Conservation (phyloP, 306 rosid genomes). For the Cucumis cinereus region DNA sequence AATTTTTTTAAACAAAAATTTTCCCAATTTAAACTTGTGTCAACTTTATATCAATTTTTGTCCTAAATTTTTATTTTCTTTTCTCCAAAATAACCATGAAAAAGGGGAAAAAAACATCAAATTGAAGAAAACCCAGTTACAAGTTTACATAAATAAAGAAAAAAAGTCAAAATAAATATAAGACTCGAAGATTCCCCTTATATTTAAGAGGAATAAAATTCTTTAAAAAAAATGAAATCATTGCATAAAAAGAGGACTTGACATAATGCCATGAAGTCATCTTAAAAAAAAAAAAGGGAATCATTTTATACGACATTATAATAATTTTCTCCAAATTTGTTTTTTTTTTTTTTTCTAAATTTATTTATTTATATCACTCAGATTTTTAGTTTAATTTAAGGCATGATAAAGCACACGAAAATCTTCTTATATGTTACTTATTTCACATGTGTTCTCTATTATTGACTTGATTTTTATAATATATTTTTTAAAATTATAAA, state of each 20-base stretch:
- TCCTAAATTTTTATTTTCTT: too few species aligned
- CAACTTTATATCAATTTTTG: too few species aligned
- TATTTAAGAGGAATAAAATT: background rate
- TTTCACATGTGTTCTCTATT: background rate
- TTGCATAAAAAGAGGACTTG: background rate
- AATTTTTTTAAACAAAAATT: too few species aligned
- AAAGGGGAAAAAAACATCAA: background rate
- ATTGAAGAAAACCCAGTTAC: background rate
- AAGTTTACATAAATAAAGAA: background rate
- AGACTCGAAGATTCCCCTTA: background rate
- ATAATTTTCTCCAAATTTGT: background rate
- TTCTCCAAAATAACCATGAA: too few species aligned
- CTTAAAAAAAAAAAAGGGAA: background rate
- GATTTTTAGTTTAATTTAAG: background rate
- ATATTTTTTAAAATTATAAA: background rate
- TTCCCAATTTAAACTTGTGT: too few species aligned
- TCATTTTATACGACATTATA: background rate
- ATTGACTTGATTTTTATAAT: background rate
- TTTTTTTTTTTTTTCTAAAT: background rate
- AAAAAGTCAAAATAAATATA: background rate
- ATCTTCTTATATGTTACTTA: background rate
- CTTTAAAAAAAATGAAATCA: background rate
- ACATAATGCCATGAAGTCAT: background rate
- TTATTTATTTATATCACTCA: background rate
- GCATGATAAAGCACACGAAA: background rate